Evolutionary conservation across 2,329 filamentous ascomycete species (phyloP), one percentile per base, ranked within the genome.

Genomic region (Aspergillus candidus): DNA sequence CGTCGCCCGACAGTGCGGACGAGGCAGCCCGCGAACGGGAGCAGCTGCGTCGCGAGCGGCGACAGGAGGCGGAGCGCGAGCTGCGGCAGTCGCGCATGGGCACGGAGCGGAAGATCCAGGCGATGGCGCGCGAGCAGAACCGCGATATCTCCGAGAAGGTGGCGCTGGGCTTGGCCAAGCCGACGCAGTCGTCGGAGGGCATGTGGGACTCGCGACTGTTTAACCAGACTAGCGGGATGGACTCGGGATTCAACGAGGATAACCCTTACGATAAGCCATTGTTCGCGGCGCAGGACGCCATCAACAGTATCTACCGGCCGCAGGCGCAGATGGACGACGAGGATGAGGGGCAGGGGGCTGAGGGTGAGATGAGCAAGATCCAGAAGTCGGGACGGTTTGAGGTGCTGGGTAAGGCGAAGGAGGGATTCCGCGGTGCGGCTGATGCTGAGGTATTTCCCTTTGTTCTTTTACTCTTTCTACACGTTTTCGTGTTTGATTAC

Each of bases 131-230:
- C 17, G 91, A 97, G 66, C 91, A 97, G 65, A 90, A 94, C 64
- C 87, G 93, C 55, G 93, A 98, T 66, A 95, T 98, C 39, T 93
- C 87, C 1, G 93, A 98, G 64, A 97, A 96, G 73, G 87, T 98
- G 30, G 93, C 93, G 1, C 77, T 98, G 5, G 93, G 93, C 3
- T 72, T 97, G 38, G 93, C 93, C 5, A 98, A 97, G 67, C 93
- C 93, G 3, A 96, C 93, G 4, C 86, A 93, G 62, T 86, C 83
- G 40, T 84, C 84, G 43, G 93, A 98, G 66, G 83, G 86, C 17
- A 97, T 97, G 93, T 98, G 94, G 72, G 93, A 98, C 70, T 94
- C 89, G 2, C 78, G 93, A 33, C 71, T 98, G 27, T 98, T 98
- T 71, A 96, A 97, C 69, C 88, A 94, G 69, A 85, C 83, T 5